phyloP scores from a whole-genome alignment of 306 rosid species.

The Aeschynomene evenia region DNA sequence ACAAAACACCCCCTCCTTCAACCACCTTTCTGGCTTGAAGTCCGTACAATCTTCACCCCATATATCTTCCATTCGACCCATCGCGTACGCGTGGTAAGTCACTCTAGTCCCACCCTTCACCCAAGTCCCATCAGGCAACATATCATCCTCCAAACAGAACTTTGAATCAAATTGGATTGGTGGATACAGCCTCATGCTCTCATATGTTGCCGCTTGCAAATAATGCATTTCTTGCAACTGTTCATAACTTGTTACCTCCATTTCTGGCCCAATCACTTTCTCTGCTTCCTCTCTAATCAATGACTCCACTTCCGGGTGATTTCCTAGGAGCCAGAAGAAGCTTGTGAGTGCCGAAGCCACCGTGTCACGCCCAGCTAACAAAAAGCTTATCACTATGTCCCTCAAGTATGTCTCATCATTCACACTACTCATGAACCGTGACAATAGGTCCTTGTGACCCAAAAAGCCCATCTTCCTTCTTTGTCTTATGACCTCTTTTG shows the following conservation, averaged over 20 bases:
- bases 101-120: conserved; percentile 80
- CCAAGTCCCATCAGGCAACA: conserved; percentile 63
- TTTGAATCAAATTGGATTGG: conserved; percentile 80
- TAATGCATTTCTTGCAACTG: conserved; percentile 54
- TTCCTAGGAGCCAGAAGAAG: conserved; percentile 58
- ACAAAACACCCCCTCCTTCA: conserved; percentile 40
- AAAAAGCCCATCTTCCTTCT: conserved; percentile 44
- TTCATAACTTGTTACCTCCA: conserved; percentile 33
- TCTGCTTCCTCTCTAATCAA: conserved; percentile 47
- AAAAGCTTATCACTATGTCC: conserved; percentile 67
- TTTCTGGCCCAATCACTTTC: conserved; percentile 35
- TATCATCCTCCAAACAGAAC: conserved; percentile 59
- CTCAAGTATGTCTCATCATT: conserved; percentile 56
- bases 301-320: conserved; percentile 39
- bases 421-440: conserved; percentile 57
- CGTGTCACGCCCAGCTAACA: conserved; percentile 83
- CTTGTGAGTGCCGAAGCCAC: conserved; percentile 72
- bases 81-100: conserved; percentile 75
- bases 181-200: conserved; percentile 71
- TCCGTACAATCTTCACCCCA: conserved; percentile 69
- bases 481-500: conserved; percentile 53
- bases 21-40: conserved; percentile 67
- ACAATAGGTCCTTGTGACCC: conserved; percentile 51
- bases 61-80: conserved; percentile 61
- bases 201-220: conserved; percentile 54